A percentile compares a stretch with the other conserved stretches of the same genome.
Evolutionary conservation across 768 basidiomycete genomes (phyloP).

Genomic region (Phlebiopsis gigantea): DNA sequence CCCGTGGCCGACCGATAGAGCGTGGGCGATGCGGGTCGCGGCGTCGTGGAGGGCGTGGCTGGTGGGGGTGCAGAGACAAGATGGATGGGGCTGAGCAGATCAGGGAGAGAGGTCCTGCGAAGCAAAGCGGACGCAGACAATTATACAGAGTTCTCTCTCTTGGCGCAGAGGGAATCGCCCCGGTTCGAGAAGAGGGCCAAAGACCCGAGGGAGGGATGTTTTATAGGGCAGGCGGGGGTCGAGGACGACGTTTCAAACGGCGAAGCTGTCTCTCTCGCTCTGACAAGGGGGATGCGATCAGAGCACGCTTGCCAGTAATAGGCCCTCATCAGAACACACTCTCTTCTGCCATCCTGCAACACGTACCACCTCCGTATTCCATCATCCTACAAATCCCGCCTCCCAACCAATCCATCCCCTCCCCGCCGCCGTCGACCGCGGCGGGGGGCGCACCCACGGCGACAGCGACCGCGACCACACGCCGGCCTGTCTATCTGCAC

Average conservation of each 20-base stretch:
- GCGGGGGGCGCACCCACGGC: too few relatives aligned
- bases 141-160: conserved; percentile 19
- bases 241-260: not conserved
- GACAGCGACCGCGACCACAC: not conserved
- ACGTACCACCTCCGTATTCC: conserved; percentile 6
- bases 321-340: conserved; percentile 1
- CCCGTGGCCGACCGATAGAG: not conserved
- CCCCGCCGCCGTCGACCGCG: not conserved
- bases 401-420: not conserved
- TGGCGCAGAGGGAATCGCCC: too few relatives aligned
- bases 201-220: not conserved
- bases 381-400: conserved; percentile 6
- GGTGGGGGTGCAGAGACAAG: conserved; percentile 6
- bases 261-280: not conserved
- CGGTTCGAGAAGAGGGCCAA: not conserved
- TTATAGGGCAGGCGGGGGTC: not conserved
- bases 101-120: conserved; percentile 5
- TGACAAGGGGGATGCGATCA: not conserved
- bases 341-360: conserved; percentile 10
- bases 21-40: not conserved
- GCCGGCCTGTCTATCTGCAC: too few relatives aligned
- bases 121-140: conserved; percentile 19
- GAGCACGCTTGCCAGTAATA: not conserved
- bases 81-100: conserved; percentile 5
- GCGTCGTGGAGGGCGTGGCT: not conserved